Conservation (phyloP, 2,329 filamentous ascomycete species). For the Didymella segeticola region DNA sequence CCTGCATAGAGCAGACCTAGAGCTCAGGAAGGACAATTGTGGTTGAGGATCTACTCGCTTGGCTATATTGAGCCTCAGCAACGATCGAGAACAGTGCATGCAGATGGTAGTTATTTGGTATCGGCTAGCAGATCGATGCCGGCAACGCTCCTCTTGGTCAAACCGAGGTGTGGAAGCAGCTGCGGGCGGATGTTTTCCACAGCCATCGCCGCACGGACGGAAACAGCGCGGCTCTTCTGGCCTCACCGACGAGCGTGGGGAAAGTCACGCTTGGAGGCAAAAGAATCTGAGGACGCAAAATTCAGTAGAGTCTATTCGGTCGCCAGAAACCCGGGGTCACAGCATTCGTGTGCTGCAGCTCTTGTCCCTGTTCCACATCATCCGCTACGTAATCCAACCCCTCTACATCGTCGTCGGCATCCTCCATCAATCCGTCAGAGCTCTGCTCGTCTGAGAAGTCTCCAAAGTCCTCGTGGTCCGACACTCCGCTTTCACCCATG, state of each 20-base stretch:
- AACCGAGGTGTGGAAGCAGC: constrained; percentile 34
- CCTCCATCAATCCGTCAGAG: neutral
- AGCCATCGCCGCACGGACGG: constrained; percentile 14
- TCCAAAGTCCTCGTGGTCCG: neutral
- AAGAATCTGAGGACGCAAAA: neutral
- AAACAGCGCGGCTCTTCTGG: neutral
- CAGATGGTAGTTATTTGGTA: constrained; percentile 23
- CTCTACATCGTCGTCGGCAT: neutral
- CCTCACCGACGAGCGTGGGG: constrained; percentile 10
- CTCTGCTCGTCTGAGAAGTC: neutral
- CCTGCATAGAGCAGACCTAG: constrained; percentile 44
- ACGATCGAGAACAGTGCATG: constrained; percentile 32
- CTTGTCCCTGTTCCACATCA: constrained; percentile 1
- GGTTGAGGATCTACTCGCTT: constrained; percentile 22
- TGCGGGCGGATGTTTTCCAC: constrained; percentile 21
- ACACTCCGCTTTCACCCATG: neutral
- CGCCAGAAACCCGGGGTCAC: constrained; percentile 52
- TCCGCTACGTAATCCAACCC: constrained; percentile 2
- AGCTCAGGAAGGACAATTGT: constrained; percentile 27
- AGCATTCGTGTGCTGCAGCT: constrained; percentile 12
- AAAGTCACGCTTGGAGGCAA: constrained; percentile 1
- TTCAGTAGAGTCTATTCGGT: constrained; percentile 55
- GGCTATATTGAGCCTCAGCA: constrained; percentile 36
- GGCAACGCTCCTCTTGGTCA: constrained; percentile 19
- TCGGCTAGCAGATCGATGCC: constrained; percentile 22